A percentile compares a stretch with the other conserved stretches of the same genome.
Conservation (phyloP, 2,329 filamentous ascomycete genomes). For the Lachnellula suecica region DNA sequence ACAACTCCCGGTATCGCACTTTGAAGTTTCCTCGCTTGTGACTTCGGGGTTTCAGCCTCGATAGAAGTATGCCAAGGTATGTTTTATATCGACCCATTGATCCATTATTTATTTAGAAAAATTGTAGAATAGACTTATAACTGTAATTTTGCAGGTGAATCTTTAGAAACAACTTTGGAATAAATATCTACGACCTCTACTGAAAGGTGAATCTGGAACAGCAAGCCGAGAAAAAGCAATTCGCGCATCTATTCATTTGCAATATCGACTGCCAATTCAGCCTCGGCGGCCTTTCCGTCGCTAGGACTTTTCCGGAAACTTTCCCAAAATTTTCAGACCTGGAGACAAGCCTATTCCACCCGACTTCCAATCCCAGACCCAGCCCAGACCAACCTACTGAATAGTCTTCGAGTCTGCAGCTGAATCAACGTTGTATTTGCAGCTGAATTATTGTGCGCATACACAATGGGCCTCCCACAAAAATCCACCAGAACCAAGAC, state of each 20-base stretch:
- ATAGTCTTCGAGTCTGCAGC: not conserved
- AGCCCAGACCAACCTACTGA: not conserved
- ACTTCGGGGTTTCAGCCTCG: too few relatives aligned
- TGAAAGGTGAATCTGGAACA: not conserved
- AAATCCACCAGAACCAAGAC: slow-evolving; percentile 73
- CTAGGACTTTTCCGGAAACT: not conserved
- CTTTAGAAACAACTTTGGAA: too few relatives aligned
- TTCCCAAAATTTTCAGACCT: slow-evolving; percentile 7
- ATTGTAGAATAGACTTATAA: too few relatives aligned
- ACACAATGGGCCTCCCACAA: slow-evolving; percentile 63
- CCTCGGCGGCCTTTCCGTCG: slow-evolving; percentile 6
- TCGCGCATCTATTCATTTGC: not conserved
- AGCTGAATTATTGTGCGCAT: not conserved
- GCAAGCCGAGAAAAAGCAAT: not conserved
- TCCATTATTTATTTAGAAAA: too few relatives aligned
- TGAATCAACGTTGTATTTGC: not conserved
- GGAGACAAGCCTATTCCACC: slow-evolving; percentile 6
- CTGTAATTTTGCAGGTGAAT: too few relatives aligned
- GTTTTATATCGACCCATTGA: too few relatives aligned
- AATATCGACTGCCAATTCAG: slow-evolving; percentile 1
- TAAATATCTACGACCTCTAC: too few relatives aligned
- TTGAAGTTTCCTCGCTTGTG: too few relatives aligned
- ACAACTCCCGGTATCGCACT: too few relatives aligned
- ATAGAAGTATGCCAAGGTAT: too few relatives aligned
- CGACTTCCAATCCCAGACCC: not conserved